Conservation (phyloP, 306 rosid genomes). For the Sphenostylis stenocarpa region DNA sequence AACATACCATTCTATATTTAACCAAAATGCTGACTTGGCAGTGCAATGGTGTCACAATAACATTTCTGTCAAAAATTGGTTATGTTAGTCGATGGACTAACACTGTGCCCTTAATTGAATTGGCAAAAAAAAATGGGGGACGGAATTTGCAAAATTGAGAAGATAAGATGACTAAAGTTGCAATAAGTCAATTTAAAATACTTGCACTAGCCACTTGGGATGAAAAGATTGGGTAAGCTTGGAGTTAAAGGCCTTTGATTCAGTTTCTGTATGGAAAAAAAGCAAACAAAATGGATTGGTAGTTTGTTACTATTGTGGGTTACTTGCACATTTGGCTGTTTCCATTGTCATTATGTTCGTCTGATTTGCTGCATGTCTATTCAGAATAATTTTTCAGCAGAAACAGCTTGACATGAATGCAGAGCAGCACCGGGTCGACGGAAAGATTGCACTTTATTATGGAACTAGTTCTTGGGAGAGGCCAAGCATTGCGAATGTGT, state of each 20-base stretch:
- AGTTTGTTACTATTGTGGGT: background rate
- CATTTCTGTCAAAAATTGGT: background rate
- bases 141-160: background rate
- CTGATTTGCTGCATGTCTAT: background rate
- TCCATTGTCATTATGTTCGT: constrained; percentile 12
- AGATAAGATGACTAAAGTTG: background rate
- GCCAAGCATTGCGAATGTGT: constrained; percentile 8
- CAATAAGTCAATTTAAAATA: background rate
- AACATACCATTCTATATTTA: background rate
- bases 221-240: background rate
- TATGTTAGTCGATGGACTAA: background rate
- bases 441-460: constrained; percentile 1
- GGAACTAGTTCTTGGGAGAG: background rate
- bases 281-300: background rate
- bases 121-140: background rate
- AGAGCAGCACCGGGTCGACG: constrained; percentile 10
- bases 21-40: background rate
- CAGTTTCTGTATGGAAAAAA: background rate
- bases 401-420: constrained; percentile 22
- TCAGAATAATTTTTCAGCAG: constrained; percentile 24
- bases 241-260: background rate
- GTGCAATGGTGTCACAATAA: background rate
- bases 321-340: background rate
- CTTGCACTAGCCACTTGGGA: background rate
- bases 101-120: background rate